These are phyloP conservation scores for Termitomyces sp. DNA, from an alignment of 768 basidiomycete species.

Conservation along the genomic window DNA sequence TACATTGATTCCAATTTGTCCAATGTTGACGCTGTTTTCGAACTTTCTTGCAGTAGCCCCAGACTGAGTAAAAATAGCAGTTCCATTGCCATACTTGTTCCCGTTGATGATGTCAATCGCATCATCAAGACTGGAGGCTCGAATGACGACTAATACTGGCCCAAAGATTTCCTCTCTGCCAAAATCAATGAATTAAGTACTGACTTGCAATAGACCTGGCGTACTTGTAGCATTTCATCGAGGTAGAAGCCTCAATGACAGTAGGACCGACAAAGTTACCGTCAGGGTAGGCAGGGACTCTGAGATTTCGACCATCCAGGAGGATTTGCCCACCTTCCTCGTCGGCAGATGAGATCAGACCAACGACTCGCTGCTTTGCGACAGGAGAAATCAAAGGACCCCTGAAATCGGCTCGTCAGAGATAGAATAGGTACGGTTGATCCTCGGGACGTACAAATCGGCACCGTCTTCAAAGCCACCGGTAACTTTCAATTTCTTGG, in stretches of 20 bases:
- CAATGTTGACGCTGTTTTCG: slow-evolving; percentile 82
- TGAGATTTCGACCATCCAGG: slow-evolving; percentile 76
- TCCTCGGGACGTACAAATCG: slow-evolving; percentile 57
- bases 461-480: slow-evolving; percentile 88
- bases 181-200: slow-evolving; percentile 1
- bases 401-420: slow-evolving; percentile 27
- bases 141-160: slow-evolving; percentile 77
- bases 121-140: slow-evolving; percentile 83
- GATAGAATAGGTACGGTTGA: background rate
- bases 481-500: slow-evolving; percentile 73
- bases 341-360: slow-evolving; percentile 69
- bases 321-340: slow-evolving; percentile 82
- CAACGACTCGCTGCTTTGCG: slow-evolving; percentile 74
- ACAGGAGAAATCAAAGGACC: slow-evolving; percentile 81
- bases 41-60: slow-evolving; percentile 95
- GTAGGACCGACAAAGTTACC: slow-evolving; percentile 97
- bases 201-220: slow-evolving; percentile 17
- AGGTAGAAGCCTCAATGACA: slow-evolving; percentile 75
- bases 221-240: slow-evolving; percentile 86
- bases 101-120: slow-evolving; percentile 86
- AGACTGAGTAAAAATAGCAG: slow-evolving; percentile 94
- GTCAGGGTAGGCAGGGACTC: slow-evolving; percentile 69
- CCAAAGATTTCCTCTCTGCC: slow-evolving; percentile 92
- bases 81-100: slow-evolving; percentile 91
- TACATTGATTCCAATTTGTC: slow-evolving; percentile 92